A percentile compares a stretch with the other conserved stretches of the same genome.
phyloP scores from a whole-genome alignment of 805 yeast genomes.

The Zygosaccharomyces siamensis region DNA sequence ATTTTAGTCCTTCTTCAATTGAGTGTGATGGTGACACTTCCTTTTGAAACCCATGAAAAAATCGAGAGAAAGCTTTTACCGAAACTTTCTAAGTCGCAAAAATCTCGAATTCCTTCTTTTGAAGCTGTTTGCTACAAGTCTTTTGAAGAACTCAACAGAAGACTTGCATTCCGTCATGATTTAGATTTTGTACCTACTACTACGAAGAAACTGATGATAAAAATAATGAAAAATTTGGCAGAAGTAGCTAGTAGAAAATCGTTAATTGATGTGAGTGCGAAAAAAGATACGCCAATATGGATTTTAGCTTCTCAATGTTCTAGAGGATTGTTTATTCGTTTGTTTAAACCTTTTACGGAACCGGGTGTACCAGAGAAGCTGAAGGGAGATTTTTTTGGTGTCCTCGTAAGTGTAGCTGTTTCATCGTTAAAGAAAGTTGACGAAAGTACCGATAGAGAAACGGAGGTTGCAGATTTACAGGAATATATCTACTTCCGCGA shows the following conservation, averaged over 20 bases:
- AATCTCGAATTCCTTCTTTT: slow-evolving; percentile 54
- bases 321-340: slow-evolving; percentile 31
- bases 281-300: slow-evolving; percentile 45
- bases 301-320: slow-evolving; percentile 44
- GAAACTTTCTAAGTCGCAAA: slow-evolving; percentile 31
- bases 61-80: slow-evolving; percentile 51
- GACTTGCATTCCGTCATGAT: slow-evolving; percentile 34
- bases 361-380: slow-evolving; percentile 7
- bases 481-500: slow-evolving; percentile 42
- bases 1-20: slow-evolving; percentile 50
- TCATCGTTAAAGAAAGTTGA: slow-evolving; percentile 28
- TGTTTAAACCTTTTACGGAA: slow-evolving; percentile 10
- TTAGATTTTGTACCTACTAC: slow-evolving; percentile 34
- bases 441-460: slow-evolving; percentile 25
- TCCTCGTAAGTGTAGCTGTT: slow-evolving; percentile 33
- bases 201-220: slow-evolving; percentile 43
- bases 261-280: slow-evolving; percentile 23
- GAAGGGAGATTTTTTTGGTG: slow-evolving; percentile 16
- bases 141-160: slow-evolving; percentile 38
- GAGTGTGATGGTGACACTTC: slow-evolving; percentile 49
- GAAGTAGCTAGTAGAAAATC: slow-evolving; percentile 48
- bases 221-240: slow-evolving; percentile 45
- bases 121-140: slow-evolving; percentile 52
- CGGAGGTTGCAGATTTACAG: slow-evolving; percentile 44
- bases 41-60: slow-evolving; percentile 55